phyloP scores from a whole-genome alignment of 768 basidiomycete genomes.

The Leccinum imitatum region DNA sequence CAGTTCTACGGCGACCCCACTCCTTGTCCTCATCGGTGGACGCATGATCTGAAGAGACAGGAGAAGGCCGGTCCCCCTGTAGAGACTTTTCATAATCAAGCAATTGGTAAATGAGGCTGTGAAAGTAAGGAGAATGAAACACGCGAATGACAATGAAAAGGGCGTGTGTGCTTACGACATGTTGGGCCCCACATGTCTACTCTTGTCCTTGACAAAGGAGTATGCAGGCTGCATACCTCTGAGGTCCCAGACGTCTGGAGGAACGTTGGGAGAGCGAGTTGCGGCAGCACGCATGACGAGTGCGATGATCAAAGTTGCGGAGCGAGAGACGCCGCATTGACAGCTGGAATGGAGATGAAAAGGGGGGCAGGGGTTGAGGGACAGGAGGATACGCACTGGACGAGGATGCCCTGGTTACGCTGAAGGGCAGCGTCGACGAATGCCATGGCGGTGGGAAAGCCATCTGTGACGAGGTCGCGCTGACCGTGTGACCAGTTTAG shows the following conservation, averaged over 20 bases:
- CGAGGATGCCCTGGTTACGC: conserved; percentile 76
- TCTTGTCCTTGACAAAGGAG: conserved; percentile 85
- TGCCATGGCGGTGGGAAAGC: conserved; percentile 77
- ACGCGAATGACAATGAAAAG: conserved; percentile 23
- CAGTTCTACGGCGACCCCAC: conserved; percentile 69
- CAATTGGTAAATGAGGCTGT: conserved; percentile 89
- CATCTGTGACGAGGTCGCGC: conserved; percentile 75
- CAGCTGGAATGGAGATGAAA: conserved; percentile 52
- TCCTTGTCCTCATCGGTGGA: conserved; percentile 72
- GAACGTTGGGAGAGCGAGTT: conserved; percentile 59
- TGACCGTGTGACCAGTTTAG: conserved; percentile 95
- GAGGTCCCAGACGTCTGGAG: conserved; percentile 73
- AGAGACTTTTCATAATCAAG: conserved; percentile 85
- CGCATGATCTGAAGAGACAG: conserved; percentile 53
- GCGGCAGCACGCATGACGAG: conserved; percentile 93
- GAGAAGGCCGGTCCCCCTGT: conserved; percentile 48
- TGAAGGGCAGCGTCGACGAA: conserved; percentile 77
- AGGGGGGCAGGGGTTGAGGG: conserved; percentile 9
- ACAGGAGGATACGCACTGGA: conserved; percentile 62
- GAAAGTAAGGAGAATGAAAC: conserved; percentile 24
- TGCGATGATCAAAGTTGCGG: conserved; percentile 87
- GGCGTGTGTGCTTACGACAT: conserved; percentile 73
- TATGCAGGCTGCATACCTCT: conserved; percentile 92
- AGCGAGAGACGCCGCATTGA: conserved; percentile 91
- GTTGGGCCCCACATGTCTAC: conserved; percentile 86